Evolutionary conservation across 2,329 filamentous ascomycete species (phyloP).

Genomic region (Pseudogymnoascus sp.): DNA sequence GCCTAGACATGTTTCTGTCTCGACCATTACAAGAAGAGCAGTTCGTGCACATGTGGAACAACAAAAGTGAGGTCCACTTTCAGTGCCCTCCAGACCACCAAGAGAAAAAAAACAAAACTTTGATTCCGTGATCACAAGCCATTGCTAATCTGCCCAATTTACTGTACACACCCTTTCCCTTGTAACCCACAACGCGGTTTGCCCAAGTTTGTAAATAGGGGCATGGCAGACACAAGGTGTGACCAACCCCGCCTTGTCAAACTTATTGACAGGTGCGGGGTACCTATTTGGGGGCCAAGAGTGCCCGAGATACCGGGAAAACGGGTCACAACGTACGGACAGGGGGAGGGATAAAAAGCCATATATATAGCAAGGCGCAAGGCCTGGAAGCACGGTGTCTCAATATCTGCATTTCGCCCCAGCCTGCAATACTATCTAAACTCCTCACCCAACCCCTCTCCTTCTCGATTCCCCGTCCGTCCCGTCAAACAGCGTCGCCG

Average conservation of each 20-base stretch:
- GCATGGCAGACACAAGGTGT: background rate
- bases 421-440: background rate
- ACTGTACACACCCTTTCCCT: background rate
- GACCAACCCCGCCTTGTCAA: background rate
- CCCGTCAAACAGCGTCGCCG: background rate
- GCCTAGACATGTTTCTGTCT: background rate
- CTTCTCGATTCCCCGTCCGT: background rate
- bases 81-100: background rate
- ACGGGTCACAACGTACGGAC: background rate
- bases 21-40: background rate
- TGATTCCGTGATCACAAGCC: background rate
- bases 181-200: background rate
- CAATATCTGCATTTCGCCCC: slow-evolving; percentile 7
- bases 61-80: background rate
- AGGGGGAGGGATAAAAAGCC: background rate
- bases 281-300: background rate
- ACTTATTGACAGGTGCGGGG: background rate
- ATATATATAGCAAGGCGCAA: background rate
- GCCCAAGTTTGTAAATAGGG: background rate
- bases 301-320: background rate
- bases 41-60: background rate
- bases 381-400: background rate
- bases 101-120: background rate
- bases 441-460: background rate
- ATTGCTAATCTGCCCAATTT: background rate